Conservation (phyloP, 306 rosid genomes). For the Trifolium fragiferum region DNA sequence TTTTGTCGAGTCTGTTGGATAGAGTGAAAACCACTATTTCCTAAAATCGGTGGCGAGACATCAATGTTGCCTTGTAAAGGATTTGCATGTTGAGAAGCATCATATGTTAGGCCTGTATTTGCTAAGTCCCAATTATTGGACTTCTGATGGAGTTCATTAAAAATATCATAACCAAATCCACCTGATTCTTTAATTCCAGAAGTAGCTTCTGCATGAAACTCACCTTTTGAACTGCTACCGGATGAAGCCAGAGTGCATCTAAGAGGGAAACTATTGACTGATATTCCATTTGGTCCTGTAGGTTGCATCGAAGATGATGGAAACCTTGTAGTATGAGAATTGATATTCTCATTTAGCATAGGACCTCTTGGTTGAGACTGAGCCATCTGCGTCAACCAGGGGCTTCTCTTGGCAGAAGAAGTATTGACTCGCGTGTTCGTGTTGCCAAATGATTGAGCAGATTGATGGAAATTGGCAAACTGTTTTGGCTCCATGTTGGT, state of each 20-base stretch:
- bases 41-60: slow-evolving; percentile 62
- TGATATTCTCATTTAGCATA: slow-evolving; percentile 58
- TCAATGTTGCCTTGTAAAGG: slow-evolving; percentile 60
- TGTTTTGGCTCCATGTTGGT: slow-evolving; percentile 90
- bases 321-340: slow-evolving; percentile 59
- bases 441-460: slow-evolving; percentile 66
- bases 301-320: slow-evolving; percentile 65
- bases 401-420: slow-evolving; percentile 58
- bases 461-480: slow-evolving; percentile 76
- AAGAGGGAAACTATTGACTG: slow-evolving; percentile 64
- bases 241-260: slow-evolving; percentile 64
- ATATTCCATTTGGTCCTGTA: slow-evolving; percentile 56
- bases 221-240: slow-evolving; percentile 53
- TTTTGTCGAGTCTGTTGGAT: slow-evolving; percentile 57
- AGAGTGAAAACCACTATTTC: slow-evolving; percentile 68
- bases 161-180: slow-evolving; percentile 70
- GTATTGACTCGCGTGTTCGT: slow-evolving; percentile 62
- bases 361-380: slow-evolving; percentile 75
- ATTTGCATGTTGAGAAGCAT: slow-evolving; percentile 64
- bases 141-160: slow-evolving; percentile 68
- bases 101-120: slow-evolving; percentile 61
- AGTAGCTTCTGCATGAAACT: slow-evolving; percentile 58
- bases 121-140: slow-evolving; percentile 78
- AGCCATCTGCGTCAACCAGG: slow-evolving; percentile 68
- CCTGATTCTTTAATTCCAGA: slow-evolving; percentile 56